Percentiles rank a stretch among this genome's conserved stretches.
phyloP scores from a whole-genome alignment of 2,329 filamentous ascomycete genomes.

The Pseudogymnoascus verrucosus region DNA sequence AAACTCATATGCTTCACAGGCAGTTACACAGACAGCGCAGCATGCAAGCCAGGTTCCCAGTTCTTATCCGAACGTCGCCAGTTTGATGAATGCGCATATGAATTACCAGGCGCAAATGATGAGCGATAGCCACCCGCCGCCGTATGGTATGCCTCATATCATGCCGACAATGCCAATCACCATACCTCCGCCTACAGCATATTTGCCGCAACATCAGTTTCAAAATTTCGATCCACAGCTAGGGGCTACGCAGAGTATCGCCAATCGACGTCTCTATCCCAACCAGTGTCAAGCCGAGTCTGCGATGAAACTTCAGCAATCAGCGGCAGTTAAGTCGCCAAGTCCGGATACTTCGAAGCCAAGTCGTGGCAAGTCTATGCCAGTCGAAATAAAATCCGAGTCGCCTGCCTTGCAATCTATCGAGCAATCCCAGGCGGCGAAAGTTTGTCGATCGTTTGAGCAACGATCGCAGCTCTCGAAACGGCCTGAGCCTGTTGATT shows the following conservation, averaged over 20 bases:
- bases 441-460: background rate
- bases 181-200: background rate
- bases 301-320: background rate
- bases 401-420: background rate
- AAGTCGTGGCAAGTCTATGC: background rate
- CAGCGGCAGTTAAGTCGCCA: background rate
- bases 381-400: slow-evolving; percentile 1
- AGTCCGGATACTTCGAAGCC: background rate
- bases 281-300: background rate
- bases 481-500: background rate
- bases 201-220: background rate
- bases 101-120: background rate
- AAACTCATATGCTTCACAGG: background rate
- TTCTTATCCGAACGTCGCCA: background rate
- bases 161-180: background rate
- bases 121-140: background rate
- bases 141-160: background rate
- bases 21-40: background rate
- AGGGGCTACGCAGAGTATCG: background rate
- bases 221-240: background rate
- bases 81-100: background rate
- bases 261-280: background rate
- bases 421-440: background rate
- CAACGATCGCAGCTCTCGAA: background rate
- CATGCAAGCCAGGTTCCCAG: background rate